phyloP scores from a whole-genome alignment of 495 filamentous ascomycete genomes.

The Schizothecium vesticola region DNA sequence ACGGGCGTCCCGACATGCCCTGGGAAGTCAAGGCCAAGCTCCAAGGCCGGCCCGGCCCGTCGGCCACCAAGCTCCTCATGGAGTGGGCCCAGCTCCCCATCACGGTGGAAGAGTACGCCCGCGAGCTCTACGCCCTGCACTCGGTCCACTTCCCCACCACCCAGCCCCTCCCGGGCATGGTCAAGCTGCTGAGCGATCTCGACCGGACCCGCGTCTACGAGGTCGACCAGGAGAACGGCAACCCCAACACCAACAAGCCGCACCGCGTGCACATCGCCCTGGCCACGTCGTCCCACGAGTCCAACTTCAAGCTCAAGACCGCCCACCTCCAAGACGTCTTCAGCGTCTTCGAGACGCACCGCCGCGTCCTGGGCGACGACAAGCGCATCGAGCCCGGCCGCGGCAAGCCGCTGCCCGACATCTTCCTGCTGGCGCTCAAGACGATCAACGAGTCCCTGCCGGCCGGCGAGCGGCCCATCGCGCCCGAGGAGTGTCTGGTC shows the following conservation, averaged over 20 bases:
- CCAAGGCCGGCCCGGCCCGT: constrained; percentile 81
- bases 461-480: constrained; percentile 61
- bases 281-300: constrained; percentile 67
- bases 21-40: constrained; percentile 94
- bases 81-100: constrained; percentile 89
- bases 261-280: constrained; percentile 72
- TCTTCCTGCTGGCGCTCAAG: constrained; percentile 82
- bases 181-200: constrained; percentile 56
- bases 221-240: constrained; percentile 27
- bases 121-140: constrained; percentile 57
- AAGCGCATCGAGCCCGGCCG: constrained; percentile 67
- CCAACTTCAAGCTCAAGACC: constrained; percentile 78
- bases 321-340: constrained; percentile 69
- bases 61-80: constrained; percentile 48
- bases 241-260: constrained; percentile 15
- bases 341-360: constrained; percentile 57
- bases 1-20: constrained; percentile 66
- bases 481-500: constrained; percentile 84
- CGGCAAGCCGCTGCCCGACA: constrained; percentile 93
- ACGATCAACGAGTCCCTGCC: constrained; percentile 71
- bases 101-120: constrained; percentile 54
- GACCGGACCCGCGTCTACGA: constrained; percentile 40
- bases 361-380: constrained; percentile 83
- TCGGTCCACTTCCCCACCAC: constrained; percentile 63
- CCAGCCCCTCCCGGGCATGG: constrained; percentile 73